Conservation (phyloP, 352 stramenopile species). For the Phytophthora ohioensis region DNA sequence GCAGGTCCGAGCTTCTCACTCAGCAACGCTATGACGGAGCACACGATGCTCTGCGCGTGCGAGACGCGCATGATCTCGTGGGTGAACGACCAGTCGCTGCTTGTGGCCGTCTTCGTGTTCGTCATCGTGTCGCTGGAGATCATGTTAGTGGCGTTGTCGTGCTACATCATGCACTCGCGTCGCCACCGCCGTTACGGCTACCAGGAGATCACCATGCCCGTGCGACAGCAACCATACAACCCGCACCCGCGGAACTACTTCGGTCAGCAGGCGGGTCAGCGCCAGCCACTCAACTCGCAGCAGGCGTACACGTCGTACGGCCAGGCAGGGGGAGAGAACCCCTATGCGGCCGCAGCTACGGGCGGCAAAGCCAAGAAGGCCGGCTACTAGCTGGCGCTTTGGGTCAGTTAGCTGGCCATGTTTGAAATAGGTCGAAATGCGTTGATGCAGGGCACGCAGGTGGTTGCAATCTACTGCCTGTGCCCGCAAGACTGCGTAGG, state of each 20-base stretch:
- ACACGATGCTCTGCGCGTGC: constrained; percentile 86
- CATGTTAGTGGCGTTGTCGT: constrained; percentile 79
- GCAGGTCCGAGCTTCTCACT: constrained; percentile 70
- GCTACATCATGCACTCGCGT: constrained; percentile 85
- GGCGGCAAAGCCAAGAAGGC: constrained; percentile 36
- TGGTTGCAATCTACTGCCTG: neutral
- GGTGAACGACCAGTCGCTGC: constrained; percentile 82
- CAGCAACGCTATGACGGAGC: constrained; percentile 71
- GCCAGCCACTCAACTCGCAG: constrained; percentile 53
- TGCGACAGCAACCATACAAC: constrained; percentile 84
- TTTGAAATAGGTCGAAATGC: constrained; percentile 41
- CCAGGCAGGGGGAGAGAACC: constrained; percentile 39
- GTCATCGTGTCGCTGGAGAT: constrained; percentile 86
- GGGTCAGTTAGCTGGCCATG: constrained; percentile 10
- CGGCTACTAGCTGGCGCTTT: constrained; percentile 19
- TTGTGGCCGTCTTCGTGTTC: constrained; percentile 83
- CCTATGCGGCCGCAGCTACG: constrained; percentile 39
- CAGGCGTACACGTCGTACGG: constrained; percentile 46
- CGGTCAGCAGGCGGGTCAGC: constrained; percentile 44
- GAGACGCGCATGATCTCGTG: constrained; percentile 83
- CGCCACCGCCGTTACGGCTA: constrained; percentile 73
- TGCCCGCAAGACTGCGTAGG: constrained; percentile 10
- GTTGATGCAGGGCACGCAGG: constrained; percentile 12
- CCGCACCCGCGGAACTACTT: constrained; percentile 84
- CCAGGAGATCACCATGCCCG: constrained; percentile 88